Evolutionary conservation across 371 early-diverging fungal species (phyloP).

Genomic region (Mucor racemosus): DNA sequence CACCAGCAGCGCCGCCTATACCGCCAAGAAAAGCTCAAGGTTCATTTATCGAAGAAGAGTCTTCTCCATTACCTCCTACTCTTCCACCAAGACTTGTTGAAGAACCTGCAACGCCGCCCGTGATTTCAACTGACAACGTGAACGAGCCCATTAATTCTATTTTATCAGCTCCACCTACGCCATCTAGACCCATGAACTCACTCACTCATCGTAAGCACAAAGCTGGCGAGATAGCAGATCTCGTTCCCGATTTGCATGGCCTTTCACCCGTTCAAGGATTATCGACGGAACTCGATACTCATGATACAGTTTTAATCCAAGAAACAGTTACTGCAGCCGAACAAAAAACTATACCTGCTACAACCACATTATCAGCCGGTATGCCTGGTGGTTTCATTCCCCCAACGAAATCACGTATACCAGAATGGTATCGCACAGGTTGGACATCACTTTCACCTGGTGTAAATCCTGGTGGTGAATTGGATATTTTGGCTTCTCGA

Average conservation of each 20-base stretch:
- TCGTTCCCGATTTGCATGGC: slow-evolving; percentile 34
- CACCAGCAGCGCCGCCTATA: neutral
- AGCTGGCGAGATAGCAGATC: slow-evolving; percentile 2
- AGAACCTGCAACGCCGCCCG: slow-evolving; percentile 2
- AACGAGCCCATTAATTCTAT: neutral
- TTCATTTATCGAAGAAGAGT: slow-evolving; percentile 11
- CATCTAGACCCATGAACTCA: neutral
- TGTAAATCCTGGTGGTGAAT: slow-evolving; percentile 40
- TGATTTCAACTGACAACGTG: neutral
- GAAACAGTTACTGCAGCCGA: slow-evolving; percentile 40
- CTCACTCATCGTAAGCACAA: neutral
- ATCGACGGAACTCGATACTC: slow-evolving; percentile 41
- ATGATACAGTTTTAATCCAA: slow-evolving; percentile 33
- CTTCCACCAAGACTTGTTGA: slow-evolving; percentile 10
- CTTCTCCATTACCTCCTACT: neutral
- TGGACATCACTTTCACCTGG: slow-evolving; percentile 37
- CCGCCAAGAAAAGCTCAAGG: slow-evolving; percentile 1
- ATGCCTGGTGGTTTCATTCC: slow-evolving; percentile 30
- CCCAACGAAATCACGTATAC: slow-evolving; percentile 25
- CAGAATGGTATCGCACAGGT: slow-evolving; percentile 46
- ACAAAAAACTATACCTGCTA: slow-evolving; percentile 33
- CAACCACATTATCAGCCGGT: slow-evolving; percentile 9
- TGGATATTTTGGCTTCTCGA: slow-evolving; percentile 32
- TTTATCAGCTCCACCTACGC: neutral
- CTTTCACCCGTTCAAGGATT: slow-evolving; percentile 23